A percentile compares a stretch with the other conserved stretches of the same genome.
These are phyloP conservation scores for Aspergillus felis DNA, from an alignment of 2,329 filamentous ascomycete genomes.

Conservation along the genomic window DNA sequence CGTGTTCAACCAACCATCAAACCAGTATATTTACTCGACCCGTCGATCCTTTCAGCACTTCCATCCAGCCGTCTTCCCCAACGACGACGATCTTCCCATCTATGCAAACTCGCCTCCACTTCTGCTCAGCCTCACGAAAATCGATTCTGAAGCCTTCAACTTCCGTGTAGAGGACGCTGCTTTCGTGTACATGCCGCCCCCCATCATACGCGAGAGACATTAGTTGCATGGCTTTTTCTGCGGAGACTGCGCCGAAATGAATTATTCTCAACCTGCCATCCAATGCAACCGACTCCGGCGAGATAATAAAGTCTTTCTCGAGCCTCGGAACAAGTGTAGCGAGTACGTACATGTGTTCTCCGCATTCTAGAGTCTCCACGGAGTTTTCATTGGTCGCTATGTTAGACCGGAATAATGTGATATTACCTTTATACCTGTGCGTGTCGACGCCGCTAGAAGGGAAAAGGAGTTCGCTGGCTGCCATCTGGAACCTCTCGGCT, in stretches of 20 bases:
- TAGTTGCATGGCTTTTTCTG: slow-evolving; percentile 67
- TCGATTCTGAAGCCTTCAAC: slow-evolving; percentile 65
- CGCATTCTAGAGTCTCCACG: slow-evolving; percentile 33
- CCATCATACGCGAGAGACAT: slow-evolving; percentile 63
- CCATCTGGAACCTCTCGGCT: slow-evolving; percentile 75
- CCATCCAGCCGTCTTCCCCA: slow-evolving; percentile 66
- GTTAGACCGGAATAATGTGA: slow-evolving; percentile 41
- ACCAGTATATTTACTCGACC: slow-evolving; percentile 18
- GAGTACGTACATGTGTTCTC: slow-evolving; percentile 71
- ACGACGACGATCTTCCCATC: slow-evolving; percentile 83
- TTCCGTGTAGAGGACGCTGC: slow-evolving; percentile 65
- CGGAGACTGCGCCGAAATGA: slow-evolving; percentile 65
- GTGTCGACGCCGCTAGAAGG: slow-evolving; percentile 50
- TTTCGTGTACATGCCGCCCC: slow-evolving; percentile 52
- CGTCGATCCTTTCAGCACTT: slow-evolving; percentile 44
- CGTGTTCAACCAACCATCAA: slow-evolving; percentile 8
- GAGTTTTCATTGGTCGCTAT: slow-evolving; percentile 14
- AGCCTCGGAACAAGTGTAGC: slow-evolving; percentile 74
- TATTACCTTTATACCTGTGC: slow-evolving; percentile 54
- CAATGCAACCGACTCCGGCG: slow-evolving; percentile 65
- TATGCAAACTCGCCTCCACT: slow-evolving; percentile 85
- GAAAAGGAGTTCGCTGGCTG: slow-evolving; percentile 69
- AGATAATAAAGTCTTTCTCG: slow-evolving; percentile 78
- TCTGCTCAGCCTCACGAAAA: slow-evolving; percentile 55
- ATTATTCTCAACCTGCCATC: slow-evolving; percentile 69